A percentile compares a stretch with the other conserved stretches of the same genome.
These are phyloP conservation scores for Curvularia sp. DNA, from an alignment of 2,329 filamentous ascomycete species.

Conservation along the genomic window DNA sequence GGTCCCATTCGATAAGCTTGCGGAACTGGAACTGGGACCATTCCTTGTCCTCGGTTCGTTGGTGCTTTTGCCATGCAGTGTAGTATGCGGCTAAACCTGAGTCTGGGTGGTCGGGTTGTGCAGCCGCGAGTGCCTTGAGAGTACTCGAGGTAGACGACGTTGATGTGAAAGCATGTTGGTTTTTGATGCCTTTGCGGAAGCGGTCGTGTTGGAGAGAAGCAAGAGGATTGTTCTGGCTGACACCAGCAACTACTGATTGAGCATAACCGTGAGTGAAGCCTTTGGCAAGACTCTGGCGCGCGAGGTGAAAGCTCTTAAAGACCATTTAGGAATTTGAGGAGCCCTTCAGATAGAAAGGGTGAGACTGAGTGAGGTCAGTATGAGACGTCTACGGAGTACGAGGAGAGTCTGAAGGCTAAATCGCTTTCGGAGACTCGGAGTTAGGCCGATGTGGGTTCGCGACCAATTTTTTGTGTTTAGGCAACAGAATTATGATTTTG, in stretches of 20 bases:
- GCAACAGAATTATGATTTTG: slow-evolving; percentile 29
- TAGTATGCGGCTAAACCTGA: slow-evolving; percentile 85
- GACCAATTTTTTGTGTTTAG: slow-evolving; percentile 21
- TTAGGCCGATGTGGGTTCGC: slow-evolving; percentile 13
- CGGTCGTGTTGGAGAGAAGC: slow-evolving; percentile 58
- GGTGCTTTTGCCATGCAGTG: slow-evolving; percentile 83
- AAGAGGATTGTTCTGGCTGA: slow-evolving; percentile 66
- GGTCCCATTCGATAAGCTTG: slow-evolving; percentile 88
- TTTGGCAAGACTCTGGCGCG: slow-evolving; percentile 97
- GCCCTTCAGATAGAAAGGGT: slow-evolving; percentile 66
- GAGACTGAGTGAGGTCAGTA: slow-evolving; percentile 50
- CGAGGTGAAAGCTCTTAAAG: slow-evolving; percentile 77
- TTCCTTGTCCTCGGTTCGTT: slow-evolving; percentile 72
- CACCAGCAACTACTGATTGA: slow-evolving; percentile 93
- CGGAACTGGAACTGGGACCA: slow-evolving; percentile 93
- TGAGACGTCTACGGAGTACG: not conserved
- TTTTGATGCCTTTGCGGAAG: slow-evolving; percentile 62
- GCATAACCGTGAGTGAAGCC: slow-evolving; percentile 98
- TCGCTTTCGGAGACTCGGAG: slow-evolving; percentile 24
- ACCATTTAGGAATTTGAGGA: slow-evolving; percentile 83
- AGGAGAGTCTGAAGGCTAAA: slow-evolving; percentile 25
- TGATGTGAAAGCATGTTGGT: slow-evolving; percentile 77
- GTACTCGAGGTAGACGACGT: slow-evolving; percentile 46
- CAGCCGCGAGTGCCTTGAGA: slow-evolving; percentile 42
- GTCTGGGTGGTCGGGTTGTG: slow-evolving; percentile 47